These are phyloP conservation scores for Glaciozyma antarctica DNA, from an alignment of 768 basidiomycete genomes.

Conservation along the genomic window DNA sequence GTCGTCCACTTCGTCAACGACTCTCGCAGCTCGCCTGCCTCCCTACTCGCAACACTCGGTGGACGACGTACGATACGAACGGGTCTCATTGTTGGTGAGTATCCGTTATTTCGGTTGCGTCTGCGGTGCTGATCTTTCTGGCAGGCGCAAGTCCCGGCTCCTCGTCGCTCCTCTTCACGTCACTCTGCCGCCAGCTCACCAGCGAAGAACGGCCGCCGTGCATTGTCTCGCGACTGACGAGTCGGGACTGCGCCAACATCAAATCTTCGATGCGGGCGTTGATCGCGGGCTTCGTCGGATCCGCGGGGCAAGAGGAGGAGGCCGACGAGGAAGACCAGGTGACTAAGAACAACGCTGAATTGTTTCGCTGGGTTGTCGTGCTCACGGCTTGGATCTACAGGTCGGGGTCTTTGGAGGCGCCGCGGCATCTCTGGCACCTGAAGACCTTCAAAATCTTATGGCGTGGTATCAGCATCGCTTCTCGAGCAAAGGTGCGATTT, in stretches of 20 bases:
- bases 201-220: background rate
- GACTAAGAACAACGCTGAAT: background rate
- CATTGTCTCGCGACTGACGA: constrained; percentile 19
- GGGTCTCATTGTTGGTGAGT: constrained; percentile 27
- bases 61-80: constrained; percentile 2
- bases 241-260: constrained; percentile 28
- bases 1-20: constrained; percentile 18
- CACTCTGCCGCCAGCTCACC: constrained; percentile 17
- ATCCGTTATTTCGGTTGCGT: background rate
- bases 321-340: constrained; percentile 3
- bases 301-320: constrained; percentile 20
- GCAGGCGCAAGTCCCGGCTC: constrained; percentile 27
- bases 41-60: background rate
- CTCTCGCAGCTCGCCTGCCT: background rate
- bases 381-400: background rate
- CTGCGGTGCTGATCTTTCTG: background rate
- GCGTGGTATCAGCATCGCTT: constrained; percentile 22
- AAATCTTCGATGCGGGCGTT: constrained; percentile 22
- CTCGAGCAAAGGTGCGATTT: constrained; percentile 3
- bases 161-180: constrained; percentile 22
- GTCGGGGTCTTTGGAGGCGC: background rate
- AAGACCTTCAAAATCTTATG: constrained; percentile 23
- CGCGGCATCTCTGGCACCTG: constrained; percentile 15
- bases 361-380: background rate
- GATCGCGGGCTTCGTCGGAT: constrained; percentile 25